Evolutionary conservation across 495 filamentous ascomycete species (phyloP).

Genomic region (Elasticomyces elasticus): DNA sequence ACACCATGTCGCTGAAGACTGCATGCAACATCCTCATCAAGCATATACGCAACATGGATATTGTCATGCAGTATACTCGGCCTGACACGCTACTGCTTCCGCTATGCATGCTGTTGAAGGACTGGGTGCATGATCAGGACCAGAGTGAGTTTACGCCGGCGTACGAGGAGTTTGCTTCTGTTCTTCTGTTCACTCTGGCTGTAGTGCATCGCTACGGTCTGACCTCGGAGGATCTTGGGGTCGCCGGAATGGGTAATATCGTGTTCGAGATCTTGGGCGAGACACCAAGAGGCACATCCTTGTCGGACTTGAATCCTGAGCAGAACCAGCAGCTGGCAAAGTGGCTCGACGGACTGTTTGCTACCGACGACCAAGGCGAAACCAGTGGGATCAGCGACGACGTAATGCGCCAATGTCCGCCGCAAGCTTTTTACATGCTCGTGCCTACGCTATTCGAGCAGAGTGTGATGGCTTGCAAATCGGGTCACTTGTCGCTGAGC

Average conservation of each 20-base stretch:
- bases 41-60: constrained; percentile 69
- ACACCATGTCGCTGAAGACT: constrained; percentile 81
- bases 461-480: constrained; percentile 64
- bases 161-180: constrained; percentile 90
- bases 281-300: constrained; percentile 49
- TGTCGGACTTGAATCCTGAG: constrained; percentile 58
- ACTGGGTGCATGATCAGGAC: constrained; percentile 89
- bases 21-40: constrained; percentile 72
- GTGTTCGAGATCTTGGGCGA: constrained; percentile 62
- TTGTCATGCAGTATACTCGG: constrained; percentile 76
- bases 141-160: constrained; percentile 90
- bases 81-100: constrained; percentile 68
- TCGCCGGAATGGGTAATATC: constrained; percentile 55
- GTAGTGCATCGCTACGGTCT: constrained; percentile 79
- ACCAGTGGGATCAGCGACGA: constrained; percentile 72
- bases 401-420: constrained; percentile 80
- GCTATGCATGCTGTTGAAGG: constrained; percentile 73
- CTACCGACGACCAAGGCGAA: constrained; percentile 37
- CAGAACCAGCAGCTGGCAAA: constrained; percentile 66
- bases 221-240: constrained; percentile 55
- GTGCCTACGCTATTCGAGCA: constrained; percentile 82
- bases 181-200: constrained; percentile 71
- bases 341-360: constrained; percentile 85
- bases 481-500: constrained; percentile 61
- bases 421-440: constrained; percentile 89